Base-by-base conservation (phyloP, 495 filamentous ascomycete genomes). In the Trichoderma virens region DNA sequence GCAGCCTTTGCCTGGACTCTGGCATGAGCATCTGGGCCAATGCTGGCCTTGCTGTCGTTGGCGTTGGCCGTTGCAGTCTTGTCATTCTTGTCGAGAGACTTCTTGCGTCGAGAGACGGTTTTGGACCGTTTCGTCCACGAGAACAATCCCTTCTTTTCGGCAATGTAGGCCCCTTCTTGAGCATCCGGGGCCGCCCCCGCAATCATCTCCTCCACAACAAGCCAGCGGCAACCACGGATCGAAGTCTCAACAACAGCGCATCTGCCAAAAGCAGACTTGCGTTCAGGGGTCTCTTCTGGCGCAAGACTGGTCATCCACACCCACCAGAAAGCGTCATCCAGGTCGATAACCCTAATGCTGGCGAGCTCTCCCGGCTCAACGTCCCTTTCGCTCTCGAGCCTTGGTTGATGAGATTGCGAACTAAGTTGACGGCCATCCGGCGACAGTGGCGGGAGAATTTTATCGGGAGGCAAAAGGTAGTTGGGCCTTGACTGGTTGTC, bases 291-390 rank as follows among this genome's bases (percentile, higher is more conserved):
- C 74, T 98, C 94, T 69, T 98, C 94, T 7, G 85, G 88, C 2
- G 93, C 93, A 72, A 98, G 75, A 80, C 94, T 98, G 69, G 85
- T 94, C 82, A 98, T 97, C 94, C 94, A 98, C 28, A 98, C 94
- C 94, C 94, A 98, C 95, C 95, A 98, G 73, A 98, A 98, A 0
- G 93, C 88, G 71, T 98, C 94, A 70, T 98, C 94, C 13, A 98
- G 78, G 65, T 95, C 89, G 59, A 98, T 83, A 54, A 83, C 82
- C 34, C 83, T 88, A 67, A 98, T 96, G 68, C 91, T 97, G 28
- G 93, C 93, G 54, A 98, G 81, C 80, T 98, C 94, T 45, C 92
- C 94, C 3, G 93, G 95, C 63, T 96, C 92, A 3, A 97, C 79
- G 51, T 85, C 74, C 28, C 79, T 74, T 39, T 90, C 86, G 18